Base-by-base conservation (phyloP, 371 early-diverging fungal genomes). In the Rhizopus stolonifer region DNA sequence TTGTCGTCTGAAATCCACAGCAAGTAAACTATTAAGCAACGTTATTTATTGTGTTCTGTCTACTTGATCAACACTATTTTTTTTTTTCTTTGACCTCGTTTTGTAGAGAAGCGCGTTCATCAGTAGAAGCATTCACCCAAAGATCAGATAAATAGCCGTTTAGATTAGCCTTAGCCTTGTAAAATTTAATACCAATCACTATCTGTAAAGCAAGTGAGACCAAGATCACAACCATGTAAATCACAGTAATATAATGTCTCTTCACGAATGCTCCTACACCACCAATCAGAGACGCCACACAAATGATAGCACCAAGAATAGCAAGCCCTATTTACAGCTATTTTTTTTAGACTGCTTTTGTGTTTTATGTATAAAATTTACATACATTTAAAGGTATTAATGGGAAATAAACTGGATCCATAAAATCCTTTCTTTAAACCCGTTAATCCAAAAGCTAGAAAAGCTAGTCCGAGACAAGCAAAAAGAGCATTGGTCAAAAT, bases 321-420 rank as follows among this genome's bases (percentile, higher is more conserved):
- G 65, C 60, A 26, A 65, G 40, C 18, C 62, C 73, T 65, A 63
- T 21, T 46, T 10, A 38, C 2, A 23, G 4, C 23, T 13, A n/a
- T 47, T 47, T 36, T 34, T 9, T 36, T 31, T 42, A 1, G 24
- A 34, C 15, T 2, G 6, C 3, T 34, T 15, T 36, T n/a, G 10
- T 36, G 6, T 9, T 15, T n/a, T n/a, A n/a, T 14, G 36, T 36
- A 36, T 6, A 36, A 31, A 51, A 6, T n/a, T n/a, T n/a, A 46
- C 63, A 52, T 67, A 77, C 77, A 55, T 59, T 69, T 60, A 32
- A 70, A 73, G n/a, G 50, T 61, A 40, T 59, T 43, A 1, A 42
- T 52, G 25, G 77, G 77, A 54, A 77, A 73, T 21, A 77, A 34
- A 3, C 64, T 52, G 13, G 77, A 60, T n/a, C 77, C 77, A 36